Percentiles rank a stretch among this genome's conserved stretches.
Conservation (phyloP, 495 filamentous ascomycete species). For the Penicillium desertorum region DNA sequence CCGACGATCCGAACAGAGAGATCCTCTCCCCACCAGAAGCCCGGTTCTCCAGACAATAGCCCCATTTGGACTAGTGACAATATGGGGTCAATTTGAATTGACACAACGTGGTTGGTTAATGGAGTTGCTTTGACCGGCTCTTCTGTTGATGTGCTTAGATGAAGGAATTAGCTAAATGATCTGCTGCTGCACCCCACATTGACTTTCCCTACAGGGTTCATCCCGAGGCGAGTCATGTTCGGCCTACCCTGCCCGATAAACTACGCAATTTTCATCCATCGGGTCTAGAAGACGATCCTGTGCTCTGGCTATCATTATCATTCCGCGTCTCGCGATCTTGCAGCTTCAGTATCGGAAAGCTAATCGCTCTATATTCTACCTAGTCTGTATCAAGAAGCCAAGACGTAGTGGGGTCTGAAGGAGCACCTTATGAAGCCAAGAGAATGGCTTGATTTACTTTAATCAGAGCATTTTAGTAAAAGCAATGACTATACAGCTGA, state of each 20-base stretch:
- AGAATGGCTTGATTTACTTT: conserved; percentile 4
- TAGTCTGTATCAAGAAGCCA: background rate
- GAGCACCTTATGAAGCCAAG: background rate
- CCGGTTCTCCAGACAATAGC: conserved; percentile 29
- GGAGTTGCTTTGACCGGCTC: conserved; percentile 4
- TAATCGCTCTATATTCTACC: background rate
- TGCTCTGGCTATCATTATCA: background rate
- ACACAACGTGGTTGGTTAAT: conserved; percentile 11
- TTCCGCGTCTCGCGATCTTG: background rate
- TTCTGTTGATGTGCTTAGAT: conserved; percentile 16
- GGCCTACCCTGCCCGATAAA: background rate
- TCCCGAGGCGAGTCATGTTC: background rate
- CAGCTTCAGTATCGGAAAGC: background rate
- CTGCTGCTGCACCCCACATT: conserved; percentile 13
- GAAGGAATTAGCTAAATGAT: conserved; percentile 25
- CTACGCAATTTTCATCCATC: background rate
- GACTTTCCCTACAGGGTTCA: background rate
- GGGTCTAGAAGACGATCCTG: background rate
- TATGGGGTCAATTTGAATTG: background rate
- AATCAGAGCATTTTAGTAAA: background rate
- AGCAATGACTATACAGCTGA: background rate
- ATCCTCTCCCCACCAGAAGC: conserved; percentile 11
- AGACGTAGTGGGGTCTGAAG: background rate
- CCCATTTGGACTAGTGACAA: conserved; percentile 27
- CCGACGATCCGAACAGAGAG: conserved; percentile 4